Conservation (phyloP, 2,329 filamentous ascomycete species). For the Phoma herbarum region DNA sequence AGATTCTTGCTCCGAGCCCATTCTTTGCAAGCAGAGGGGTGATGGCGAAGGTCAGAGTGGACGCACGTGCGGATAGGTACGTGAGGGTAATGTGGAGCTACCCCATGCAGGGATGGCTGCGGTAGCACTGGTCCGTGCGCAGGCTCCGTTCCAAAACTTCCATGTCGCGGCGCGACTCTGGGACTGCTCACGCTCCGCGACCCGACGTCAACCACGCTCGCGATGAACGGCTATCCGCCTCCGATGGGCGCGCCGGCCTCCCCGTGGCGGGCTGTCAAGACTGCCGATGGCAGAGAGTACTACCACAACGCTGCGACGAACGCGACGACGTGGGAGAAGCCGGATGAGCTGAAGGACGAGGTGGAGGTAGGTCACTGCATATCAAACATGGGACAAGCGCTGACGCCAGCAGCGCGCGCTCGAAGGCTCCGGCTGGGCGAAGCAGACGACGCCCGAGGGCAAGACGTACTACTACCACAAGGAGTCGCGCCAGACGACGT, state of each 20-base stretch:
- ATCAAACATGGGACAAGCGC: background rate
- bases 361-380: constrained; percentile 69
- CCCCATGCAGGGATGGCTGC: constrained; percentile 15
- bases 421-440: constrained; percentile 87
- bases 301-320: constrained; percentile 91
- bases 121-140: constrained; percentile 14
- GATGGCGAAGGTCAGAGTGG: constrained; percentile 1
- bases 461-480: constrained; percentile 94
- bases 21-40: constrained; percentile 12
- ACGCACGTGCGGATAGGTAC: constrained; percentile 31
- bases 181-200: background rate
- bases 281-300: constrained; percentile 83
- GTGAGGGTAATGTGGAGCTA: constrained; percentile 12
- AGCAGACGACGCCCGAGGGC: constrained; percentile 86
- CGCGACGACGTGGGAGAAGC: constrained; percentile 93
- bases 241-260: constrained; percentile 53
- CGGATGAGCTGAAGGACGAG: constrained; percentile 83
- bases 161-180: background rate
- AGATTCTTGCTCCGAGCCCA: constrained; percentile 30
- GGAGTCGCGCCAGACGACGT: constrained; percentile 89
- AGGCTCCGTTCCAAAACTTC: constrained; percentile 16
- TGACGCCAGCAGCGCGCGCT: constrained; percentile 72
- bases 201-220: constrained; percentile 7
- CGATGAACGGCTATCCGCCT: constrained; percentile 68
- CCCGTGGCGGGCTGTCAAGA: constrained; percentile 83